A percentile compares a stretch with the other conserved stretches of the same genome.
Evolutionary conservation across 2,329 filamentous ascomycete genomes (phyloP).

Genomic region (Phialemonium atrogriseum): DNA sequence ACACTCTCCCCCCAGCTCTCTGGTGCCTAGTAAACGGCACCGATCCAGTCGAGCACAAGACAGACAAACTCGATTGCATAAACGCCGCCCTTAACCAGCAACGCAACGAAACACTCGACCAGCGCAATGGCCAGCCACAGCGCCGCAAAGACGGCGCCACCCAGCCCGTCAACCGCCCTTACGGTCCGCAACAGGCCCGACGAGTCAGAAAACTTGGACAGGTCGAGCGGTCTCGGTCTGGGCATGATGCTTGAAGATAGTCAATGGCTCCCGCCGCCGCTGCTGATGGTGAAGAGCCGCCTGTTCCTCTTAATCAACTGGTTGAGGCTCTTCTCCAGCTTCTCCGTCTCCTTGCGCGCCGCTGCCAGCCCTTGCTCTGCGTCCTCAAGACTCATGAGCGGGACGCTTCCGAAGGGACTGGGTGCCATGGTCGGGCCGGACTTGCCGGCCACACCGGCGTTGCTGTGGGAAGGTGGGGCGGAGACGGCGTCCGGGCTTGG

Average conservation of each 20-base stretch:
- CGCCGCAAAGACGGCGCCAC: conserved; percentile 14
- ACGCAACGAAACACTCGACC: conserved; percentile 12
- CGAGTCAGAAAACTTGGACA: conserved; percentile 1
- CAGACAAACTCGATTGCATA: conserved; percentile 14
- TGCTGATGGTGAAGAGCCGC: conserved; percentile 30
- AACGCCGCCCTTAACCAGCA: conserved; percentile 12
- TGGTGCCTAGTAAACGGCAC: conserved; percentile 15
- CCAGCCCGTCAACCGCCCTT: conserved; percentile 8
- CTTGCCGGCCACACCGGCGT: not conserved
- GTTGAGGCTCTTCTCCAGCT: conserved; percentile 53
- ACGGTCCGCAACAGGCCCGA: conserved; percentile 8
- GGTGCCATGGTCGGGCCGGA: not conserved
- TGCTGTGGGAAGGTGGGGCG: too few species aligned
- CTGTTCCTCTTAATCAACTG: conserved; percentile 52
- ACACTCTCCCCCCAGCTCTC: not conserved
- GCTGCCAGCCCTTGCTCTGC: conserved; percentile 46
- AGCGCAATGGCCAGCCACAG: conserved; percentile 16
- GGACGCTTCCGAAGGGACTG: conserved; percentile 36
- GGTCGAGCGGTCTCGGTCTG: conserved; percentile 1
- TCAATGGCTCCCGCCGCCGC: conserved; percentile 12
- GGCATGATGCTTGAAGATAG: conserved; percentile 8
- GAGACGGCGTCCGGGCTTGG: not conserved
- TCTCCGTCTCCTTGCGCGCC: conserved; percentile 52
- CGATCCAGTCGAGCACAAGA: conserved; percentile 17
- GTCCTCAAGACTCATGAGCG: conserved; percentile 54